Percentiles rank a stretch among this genome's conserved stretches.
Conservation (phyloP, 2,329 filamentous ascomycete species). For the Cytospora schulzeri region DNA sequence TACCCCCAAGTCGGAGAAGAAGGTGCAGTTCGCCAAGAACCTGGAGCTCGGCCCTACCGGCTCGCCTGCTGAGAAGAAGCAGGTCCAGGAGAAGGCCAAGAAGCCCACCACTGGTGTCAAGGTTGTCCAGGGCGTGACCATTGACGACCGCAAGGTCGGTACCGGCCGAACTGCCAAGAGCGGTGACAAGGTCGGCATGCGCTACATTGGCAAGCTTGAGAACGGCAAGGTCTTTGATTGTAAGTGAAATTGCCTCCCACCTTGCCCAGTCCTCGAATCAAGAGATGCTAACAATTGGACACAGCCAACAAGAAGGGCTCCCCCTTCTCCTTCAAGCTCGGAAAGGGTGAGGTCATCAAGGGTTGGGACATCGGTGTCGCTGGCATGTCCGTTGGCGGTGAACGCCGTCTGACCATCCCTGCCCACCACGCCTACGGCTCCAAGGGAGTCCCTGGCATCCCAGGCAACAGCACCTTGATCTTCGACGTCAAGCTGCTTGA, state of each 20-base stretch:
- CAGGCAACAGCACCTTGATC: constrained; percentile 83
- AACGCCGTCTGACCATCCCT: constrained; percentile 90
- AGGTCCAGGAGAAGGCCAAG: constrained; percentile 44
- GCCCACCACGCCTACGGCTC: constrained; percentile 87
- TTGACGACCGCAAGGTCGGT: constrained; percentile 95
- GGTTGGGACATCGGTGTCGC: constrained; percentile 95
- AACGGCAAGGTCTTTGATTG: constrained; percentile 95
- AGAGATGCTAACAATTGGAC: constrained; percentile 29
- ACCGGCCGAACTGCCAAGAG: constrained; percentile 84
- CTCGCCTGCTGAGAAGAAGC: constrained; percentile 51
- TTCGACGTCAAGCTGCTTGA: constrained; percentile 90
- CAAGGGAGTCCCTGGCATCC: constrained; percentile 80
- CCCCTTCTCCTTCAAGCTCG: constrained; percentile 94
- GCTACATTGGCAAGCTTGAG: constrained; percentile 96
- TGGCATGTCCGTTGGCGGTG: constrained; percentile 91
- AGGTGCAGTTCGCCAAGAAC: constrained; percentile 98
- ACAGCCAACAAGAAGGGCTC: constrained; percentile 98
- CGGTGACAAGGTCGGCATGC: constrained; percentile 87
- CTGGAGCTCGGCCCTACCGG: constrained; percentile 94
- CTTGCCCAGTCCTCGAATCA: background rate
- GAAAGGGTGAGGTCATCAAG: constrained; percentile 95
- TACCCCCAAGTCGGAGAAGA: constrained; percentile 73
- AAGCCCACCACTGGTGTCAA: constrained; percentile 68
- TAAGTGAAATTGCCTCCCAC: constrained; percentile 50
- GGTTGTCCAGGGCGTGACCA: constrained; percentile 82